Evolutionary conservation across 176 grass and related monocot species (phyloP).

Genomic region (Ananas comosus): DNA sequence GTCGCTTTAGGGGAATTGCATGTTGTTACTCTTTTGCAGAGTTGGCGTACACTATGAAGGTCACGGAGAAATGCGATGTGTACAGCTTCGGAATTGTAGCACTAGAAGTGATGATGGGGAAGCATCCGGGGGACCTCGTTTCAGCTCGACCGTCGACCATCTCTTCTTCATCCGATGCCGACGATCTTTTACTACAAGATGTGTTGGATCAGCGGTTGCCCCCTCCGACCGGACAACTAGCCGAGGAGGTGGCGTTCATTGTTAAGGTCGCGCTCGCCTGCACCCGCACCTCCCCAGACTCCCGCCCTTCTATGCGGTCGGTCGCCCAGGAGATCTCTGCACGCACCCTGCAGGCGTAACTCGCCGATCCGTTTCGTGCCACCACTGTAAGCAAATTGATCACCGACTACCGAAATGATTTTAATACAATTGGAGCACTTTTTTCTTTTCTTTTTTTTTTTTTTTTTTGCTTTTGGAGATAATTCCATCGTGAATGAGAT

Average conservation of each 20-base stretch:
- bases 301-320: constrained; percentile 48
- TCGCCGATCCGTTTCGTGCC: constrained; percentile 33
- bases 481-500: too few species aligned
- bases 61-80: constrained; percentile 78
- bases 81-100: constrained; percentile 75
- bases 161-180: constrained; percentile 28
- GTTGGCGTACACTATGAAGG: constrained; percentile 63
- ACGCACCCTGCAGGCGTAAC: constrained; percentile 34
- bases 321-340: constrained; percentile 65
- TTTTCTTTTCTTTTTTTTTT: too few species aligned
- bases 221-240: constrained; percentile 37
- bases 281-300: constrained; percentile 36
- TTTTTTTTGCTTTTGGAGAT: too few species aligned
- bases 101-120: constrained; percentile 65
- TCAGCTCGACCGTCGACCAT: constrained; percentile 21
- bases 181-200: constrained; percentile 47
- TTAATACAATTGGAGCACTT: too few species aligned
- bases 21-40: constrained; percentile 50
- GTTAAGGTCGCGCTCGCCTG: constrained; percentile 47
- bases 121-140: constrained; percentile 40
- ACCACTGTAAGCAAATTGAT: constrained; percentile 39
- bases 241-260: constrained; percentile 48
- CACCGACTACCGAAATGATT: constrained; percentile 24
- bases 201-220: constrained; percentile 38
- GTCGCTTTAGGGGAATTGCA: too few species aligned